These are phyloP conservation scores for Globisporangium abappressorium DNA, from an alignment of 352 stramenopile species.

Conservation along the genomic window DNA sequence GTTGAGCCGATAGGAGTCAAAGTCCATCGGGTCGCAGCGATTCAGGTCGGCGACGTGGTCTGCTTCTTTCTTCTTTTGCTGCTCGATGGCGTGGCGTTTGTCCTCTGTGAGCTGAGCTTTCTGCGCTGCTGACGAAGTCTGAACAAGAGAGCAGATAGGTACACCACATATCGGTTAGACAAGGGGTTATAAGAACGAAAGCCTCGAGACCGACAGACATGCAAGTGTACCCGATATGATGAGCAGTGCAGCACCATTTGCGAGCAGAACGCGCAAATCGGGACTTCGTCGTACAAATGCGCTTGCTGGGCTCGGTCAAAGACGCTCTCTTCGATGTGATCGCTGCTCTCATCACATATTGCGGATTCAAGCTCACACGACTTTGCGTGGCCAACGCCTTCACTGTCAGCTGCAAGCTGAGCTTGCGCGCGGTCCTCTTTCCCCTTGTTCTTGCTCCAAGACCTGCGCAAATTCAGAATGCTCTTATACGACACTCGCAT, in stretches of 20 bases:
- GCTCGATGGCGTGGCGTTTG: constrained; percentile 20
- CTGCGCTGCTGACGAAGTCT: constrained; percentile 30
- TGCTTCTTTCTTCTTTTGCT: constrained; percentile 23
- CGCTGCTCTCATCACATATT: neutral
- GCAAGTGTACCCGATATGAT: constrained; percentile 35
- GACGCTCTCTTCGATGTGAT: constrained; percentile 10
- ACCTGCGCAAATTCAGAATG: constrained; percentile 50
- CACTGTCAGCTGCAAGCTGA: neutral
- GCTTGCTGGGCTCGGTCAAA: constrained; percentile 34
- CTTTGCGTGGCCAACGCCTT: neutral
- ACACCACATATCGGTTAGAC: neutral
- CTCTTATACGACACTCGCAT: constrained; percentile 66
- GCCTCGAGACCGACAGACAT: neutral
- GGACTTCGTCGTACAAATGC: constrained; percentile 57
- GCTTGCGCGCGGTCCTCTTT: neutral
- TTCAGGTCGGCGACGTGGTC: constrained; percentile 20
- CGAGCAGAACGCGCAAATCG: constrained; percentile 56
- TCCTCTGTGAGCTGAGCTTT: constrained; percentile 23
- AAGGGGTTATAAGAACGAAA: neutral
- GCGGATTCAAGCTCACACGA: neutral
- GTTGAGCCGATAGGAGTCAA: constrained; percentile 44
- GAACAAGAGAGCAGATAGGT: neutral
- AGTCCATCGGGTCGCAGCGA: constrained; percentile 50
- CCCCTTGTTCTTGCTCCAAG: constrained; percentile 24
- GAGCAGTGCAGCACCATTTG: constrained; percentile 49